A percentile compares a stretch with the other conserved stretches of the same genome.
phyloP scores from a whole-genome alignment of 208 protist genomes.

The Acanthamoeba healyi region DNA sequence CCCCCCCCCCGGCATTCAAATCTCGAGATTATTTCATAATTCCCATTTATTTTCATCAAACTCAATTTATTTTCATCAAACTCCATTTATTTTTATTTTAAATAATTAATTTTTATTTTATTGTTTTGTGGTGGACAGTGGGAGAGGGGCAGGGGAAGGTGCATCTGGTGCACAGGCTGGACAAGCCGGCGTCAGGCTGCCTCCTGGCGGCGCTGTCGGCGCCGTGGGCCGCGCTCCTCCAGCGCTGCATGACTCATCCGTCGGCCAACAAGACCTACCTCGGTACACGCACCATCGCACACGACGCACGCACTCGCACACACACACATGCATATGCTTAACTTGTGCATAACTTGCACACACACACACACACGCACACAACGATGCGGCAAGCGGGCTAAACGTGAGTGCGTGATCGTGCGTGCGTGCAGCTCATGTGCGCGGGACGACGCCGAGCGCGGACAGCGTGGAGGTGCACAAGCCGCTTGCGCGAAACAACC shows the following conservation, averaged over 20 bases:
- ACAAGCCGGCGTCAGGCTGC: constrained; percentile 18
- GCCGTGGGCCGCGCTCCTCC: constrained; percentile 8
- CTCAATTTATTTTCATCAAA: no score
- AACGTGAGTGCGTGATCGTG: no score
- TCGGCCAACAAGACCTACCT: constrained; percentile 56
- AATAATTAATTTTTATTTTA: background rate
- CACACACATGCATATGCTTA: background rate
- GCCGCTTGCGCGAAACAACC: background rate
- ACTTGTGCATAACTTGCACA: background rate
- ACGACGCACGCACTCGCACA: background rate
- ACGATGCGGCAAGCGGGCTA: no score
- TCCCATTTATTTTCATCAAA: no score
- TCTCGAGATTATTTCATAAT: no score
- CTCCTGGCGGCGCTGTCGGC: background rate
- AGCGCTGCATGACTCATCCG: constrained; percentile 10
- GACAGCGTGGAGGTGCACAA: constrained; percentile 24
- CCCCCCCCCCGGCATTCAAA: no score
- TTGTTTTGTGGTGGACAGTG: background rate
- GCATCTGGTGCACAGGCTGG: constrained; percentile 42
- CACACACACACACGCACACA: background rate
- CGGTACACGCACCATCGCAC: background rate
- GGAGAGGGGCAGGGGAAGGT: background rate
- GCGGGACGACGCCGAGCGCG: background rate
- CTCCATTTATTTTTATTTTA: no score
- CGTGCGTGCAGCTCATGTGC: constrained; percentile 17